Percentiles rank a stretch among this genome's conserved stretches.
phyloP scores from a whole-genome alignment of 495 filamentous ascomycete species.

The Aspergillus sclerotiicarbonarius region DNA sequence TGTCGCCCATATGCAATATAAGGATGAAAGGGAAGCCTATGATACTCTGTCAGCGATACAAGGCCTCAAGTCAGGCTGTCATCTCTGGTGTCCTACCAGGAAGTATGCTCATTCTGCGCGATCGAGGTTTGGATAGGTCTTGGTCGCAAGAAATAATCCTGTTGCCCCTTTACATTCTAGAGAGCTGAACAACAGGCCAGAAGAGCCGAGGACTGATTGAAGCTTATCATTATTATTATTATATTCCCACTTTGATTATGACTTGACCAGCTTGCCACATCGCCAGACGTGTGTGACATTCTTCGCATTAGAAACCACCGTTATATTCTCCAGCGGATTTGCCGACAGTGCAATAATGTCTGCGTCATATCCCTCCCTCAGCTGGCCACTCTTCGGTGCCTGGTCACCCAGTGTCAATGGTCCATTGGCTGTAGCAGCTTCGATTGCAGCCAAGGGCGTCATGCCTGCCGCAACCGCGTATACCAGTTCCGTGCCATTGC shows the following conservation, averaged over 20 bases:
- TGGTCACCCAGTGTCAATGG: constrained; percentile 42
- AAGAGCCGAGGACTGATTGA: background rate
- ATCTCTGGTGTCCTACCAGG: too few species aligned
- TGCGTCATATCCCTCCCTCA: constrained; percentile 48
- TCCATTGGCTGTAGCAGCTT: constrained; percentile 51
- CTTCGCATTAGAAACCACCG: constrained; percentile 35
- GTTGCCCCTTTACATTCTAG: background rate
- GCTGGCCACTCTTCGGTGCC: constrained; percentile 47
- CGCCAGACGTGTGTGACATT: constrained; percentile 50
- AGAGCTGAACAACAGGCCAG: background rate
- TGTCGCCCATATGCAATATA: too few species aligned
- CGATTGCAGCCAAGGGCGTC: constrained; percentile 51
- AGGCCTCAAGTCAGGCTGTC: too few species aligned
- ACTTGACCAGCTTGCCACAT: constrained; percentile 41
- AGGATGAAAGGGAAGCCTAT: too few species aligned
- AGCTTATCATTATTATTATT: background rate
- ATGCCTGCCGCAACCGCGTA: constrained; percentile 50
- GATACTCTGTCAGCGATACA: too few species aligned
- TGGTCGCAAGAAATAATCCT: background rate
- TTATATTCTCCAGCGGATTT: constrained; percentile 48
- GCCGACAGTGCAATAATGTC: constrained; percentile 45
- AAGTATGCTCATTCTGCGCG: too few species aligned
- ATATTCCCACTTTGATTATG: background rate
- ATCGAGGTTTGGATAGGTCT: background rate
- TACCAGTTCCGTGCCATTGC: constrained; percentile 47